Evolutionary conservation across 1,284 basidiomycete species (phyloP).

Genomic region (Sphaerobolus stellatus): DNA sequence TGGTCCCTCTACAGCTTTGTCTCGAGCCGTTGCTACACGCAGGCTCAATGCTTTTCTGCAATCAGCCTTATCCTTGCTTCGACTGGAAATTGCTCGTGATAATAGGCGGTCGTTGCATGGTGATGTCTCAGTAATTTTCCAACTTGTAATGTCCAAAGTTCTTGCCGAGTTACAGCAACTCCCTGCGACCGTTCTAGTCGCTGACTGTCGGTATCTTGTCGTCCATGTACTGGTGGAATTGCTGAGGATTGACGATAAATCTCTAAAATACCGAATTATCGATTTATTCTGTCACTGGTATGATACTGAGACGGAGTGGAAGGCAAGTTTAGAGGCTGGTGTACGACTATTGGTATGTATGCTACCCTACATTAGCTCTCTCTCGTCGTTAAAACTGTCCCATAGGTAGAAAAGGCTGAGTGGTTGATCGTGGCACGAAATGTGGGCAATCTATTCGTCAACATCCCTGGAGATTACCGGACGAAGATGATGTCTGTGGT

Average conservation of each 20-base stretch:
- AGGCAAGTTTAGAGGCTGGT: conserved; percentile 39
- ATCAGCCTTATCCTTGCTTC: conserved; percentile 37
- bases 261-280: conserved; percentile 36
- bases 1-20: conserved; percentile 27
- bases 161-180: conserved; percentile 48
- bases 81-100: conserved; percentile 8
- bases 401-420: conserved; percentile 41
- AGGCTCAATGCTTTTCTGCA: conserved; percentile 45
- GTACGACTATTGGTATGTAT: conserved; percentile 42
- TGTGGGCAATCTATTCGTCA: too few species aligned
- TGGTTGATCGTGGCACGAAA: too few species aligned
- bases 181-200: conserved; percentile 24
- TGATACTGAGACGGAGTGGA: conserved; percentile 40
- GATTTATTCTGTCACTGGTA: conserved; percentile 45
- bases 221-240: conserved; percentile 44
- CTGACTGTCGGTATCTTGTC: conserved; percentile 14
- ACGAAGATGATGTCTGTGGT: conserved; percentile 37
- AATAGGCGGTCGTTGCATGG: conserved; percentile 18
- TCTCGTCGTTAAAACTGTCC: neutral
- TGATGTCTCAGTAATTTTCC: conserved; percentile 37
- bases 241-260: conserved; percentile 19
- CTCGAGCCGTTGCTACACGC: conserved; percentile 35
- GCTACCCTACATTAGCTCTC: conserved; percentile 1
- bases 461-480: conserved; percentile 47
- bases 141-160: conserved; percentile 45